Conservation (phyloP, 2,329 filamentous ascomycete genomes). For the Neonectria magnoliae region DNA sequence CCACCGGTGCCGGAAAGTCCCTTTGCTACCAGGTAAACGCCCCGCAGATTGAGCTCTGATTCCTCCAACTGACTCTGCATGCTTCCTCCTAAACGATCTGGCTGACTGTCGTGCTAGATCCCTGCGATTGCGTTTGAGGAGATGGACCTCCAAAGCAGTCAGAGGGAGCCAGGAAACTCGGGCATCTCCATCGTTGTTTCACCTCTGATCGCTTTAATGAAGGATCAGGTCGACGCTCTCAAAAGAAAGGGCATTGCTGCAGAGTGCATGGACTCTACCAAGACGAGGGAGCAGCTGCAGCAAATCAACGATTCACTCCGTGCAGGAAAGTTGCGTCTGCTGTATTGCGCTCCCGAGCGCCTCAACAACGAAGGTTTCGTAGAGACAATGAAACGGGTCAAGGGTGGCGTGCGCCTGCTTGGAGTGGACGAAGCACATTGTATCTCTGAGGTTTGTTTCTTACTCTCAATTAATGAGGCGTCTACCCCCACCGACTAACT, state of each 20-base stretch:
- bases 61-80: neutral
- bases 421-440: slow-evolving; percentile 69
- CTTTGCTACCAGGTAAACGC: slow-evolving; percentile 57
- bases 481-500: neutral
- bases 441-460: slow-evolving; percentile 53
- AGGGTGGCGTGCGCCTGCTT: slow-evolving; percentile 65
- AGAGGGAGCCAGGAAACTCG: slow-evolving; percentile 43
- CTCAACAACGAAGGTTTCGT: slow-evolving; percentile 71
- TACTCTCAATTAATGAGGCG: fast-evolving
- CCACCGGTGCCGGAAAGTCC: slow-evolving; percentile 61
- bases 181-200: slow-evolving; percentile 68
- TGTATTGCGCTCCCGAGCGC: slow-evolving; percentile 69
- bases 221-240: slow-evolving; percentile 68
- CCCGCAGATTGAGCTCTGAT: neutral
- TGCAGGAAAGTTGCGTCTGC: slow-evolving; percentile 59
- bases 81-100: neutral
- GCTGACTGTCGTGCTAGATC: slow-evolving; percentile 46
- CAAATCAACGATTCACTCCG: slow-evolving; percentile 50
- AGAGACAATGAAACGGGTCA: slow-evolving; percentile 62
- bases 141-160: slow-evolving; percentile 48
- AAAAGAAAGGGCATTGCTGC: slow-evolving; percentile 60
- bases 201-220: slow-evolving; percentile 67
- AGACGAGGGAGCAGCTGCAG: slow-evolving; percentile 58
- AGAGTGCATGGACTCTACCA: slow-evolving; percentile 66
- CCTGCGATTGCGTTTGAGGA: slow-evolving; percentile 58